These are phyloP conservation scores for Sequoiadendron giganteum DNA, from an alignment of 75 land plant genomes.

Conservation along the genomic window DNA sequence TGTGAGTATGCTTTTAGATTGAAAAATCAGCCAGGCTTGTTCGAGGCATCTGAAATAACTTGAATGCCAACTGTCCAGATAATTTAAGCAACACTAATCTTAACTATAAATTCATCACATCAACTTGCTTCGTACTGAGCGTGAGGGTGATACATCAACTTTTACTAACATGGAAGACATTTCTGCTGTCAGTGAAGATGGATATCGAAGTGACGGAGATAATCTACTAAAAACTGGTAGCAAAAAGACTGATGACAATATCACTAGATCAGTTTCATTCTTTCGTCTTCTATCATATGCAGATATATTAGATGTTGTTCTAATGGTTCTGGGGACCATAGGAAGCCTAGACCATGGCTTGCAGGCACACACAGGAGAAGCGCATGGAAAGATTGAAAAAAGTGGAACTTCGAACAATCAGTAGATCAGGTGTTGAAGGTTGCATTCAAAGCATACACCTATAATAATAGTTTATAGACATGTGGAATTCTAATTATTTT, in stretches of 20 bases:
- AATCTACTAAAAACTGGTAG: neutral
- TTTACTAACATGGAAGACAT: neutral
- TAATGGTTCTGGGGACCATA: constrained; percentile 49
- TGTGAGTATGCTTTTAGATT: neutral
- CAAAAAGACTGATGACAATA: neutral
- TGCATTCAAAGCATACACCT: no score
- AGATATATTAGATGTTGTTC: constrained; percentile 33
- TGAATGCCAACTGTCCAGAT: neutral
- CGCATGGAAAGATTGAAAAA: no score
- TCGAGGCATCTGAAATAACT: neutral
- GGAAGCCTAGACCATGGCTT: constrained; percentile 52
- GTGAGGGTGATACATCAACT: neutral
- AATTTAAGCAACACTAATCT: neutral
- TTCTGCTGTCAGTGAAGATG: neutral
- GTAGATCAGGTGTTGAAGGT: no score
- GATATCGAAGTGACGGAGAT: neutral
- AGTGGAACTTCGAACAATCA: no score
- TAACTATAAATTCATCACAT: neutral
- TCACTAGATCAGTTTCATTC: constrained; percentile 21
- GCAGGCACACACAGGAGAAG: constrained; percentile 39
- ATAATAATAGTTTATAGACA: no score
- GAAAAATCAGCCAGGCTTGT: neutral
- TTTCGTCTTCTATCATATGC: constrained; percentile 44
- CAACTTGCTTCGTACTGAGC: no score
- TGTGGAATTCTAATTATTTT: no score